Conservation (phyloP, 371 early-diverging fungal genomes). For the Mortierella sp. region DNA sequence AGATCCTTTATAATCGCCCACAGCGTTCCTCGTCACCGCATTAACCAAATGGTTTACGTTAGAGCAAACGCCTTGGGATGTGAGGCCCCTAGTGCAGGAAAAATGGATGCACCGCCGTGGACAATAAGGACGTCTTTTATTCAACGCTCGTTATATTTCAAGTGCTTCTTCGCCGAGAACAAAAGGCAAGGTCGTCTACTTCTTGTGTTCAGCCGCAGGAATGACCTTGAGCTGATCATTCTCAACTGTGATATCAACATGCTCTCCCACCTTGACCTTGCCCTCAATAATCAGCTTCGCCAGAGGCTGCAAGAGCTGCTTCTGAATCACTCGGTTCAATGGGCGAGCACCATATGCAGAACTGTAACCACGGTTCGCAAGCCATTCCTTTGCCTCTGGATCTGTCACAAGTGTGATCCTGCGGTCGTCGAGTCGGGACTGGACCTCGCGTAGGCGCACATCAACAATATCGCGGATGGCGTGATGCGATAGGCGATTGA, state of each 20-base stretch:
- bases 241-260: constrained; percentile 62
- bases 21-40: too few relatives aligned
- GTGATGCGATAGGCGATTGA: constrained; percentile 81
- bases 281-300: constrained; percentile 84
- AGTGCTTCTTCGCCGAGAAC: too few relatives aligned
- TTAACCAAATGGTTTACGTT: too few relatives aligned
- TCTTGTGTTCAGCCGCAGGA: constrained; percentile 10
- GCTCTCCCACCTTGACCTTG: constrained; percentile 74
- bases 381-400: constrained; percentile 79
- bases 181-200: too few relatives aligned
- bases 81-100: too few relatives aligned
- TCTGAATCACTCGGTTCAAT: constrained; percentile 85
- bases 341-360: constrained; percentile 91
- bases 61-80: too few relatives aligned
- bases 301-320: constrained; percentile 82
- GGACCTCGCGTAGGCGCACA: constrained; percentile 83
- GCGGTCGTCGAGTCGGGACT: constrained; percentile 78
- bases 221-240: constrained; percentile 39
- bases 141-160: too few relatives aligned
- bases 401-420: constrained; percentile 75
- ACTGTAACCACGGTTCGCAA: constrained; percentile 84
- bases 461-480: constrained; percentile 86
- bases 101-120: too few relatives aligned
- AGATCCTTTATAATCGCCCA: too few relatives aligned
- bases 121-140: too few relatives aligned